Conservation (phyloP, 2,329 filamentous ascomycete genomes). For the Trichoderma koningiopsis region DNA sequence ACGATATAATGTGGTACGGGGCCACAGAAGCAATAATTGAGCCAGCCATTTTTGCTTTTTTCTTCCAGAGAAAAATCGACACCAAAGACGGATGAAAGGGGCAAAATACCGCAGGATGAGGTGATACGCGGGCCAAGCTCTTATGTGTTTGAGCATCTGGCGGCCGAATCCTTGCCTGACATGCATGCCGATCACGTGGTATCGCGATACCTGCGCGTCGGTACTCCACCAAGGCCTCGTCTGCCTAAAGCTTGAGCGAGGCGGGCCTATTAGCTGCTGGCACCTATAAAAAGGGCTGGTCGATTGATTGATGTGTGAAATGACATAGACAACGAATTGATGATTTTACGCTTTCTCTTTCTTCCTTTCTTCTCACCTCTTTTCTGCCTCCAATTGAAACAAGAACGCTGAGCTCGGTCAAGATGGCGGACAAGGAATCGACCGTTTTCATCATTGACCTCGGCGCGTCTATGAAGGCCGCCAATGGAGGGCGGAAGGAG, state of each 20-base stretch:
- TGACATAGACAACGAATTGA: neutral
- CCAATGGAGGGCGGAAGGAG: constrained; percentile 68
- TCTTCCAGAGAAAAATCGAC: constrained; percentile 24
- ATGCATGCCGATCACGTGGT: constrained; percentile 36
- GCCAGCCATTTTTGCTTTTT: constrained; percentile 44
- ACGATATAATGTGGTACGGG: constrained; percentile 78
- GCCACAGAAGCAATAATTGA: constrained; percentile 64
- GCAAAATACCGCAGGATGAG: neutral
- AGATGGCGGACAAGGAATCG: constrained; percentile 91
- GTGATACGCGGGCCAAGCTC: neutral
- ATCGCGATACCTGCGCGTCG: constrained; percentile 36
- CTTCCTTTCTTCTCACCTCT: no score
- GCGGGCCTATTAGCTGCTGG: constrained; percentile 5
- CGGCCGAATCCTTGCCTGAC: neutral
- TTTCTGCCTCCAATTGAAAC: constrained; percentile 1
- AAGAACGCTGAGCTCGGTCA: neutral
- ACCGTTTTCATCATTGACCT: constrained; percentile 91
- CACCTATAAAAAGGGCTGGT: neutral
- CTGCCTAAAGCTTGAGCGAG: constrained; percentile 31
- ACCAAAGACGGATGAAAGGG: neutral
- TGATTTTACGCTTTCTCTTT: neutral
- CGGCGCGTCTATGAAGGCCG: constrained; percentile 78
- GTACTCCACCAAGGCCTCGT: constrained; percentile 21
- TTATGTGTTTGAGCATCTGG: neutral
- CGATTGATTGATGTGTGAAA: neutral